Evolutionary conservation across 257 asterid genomes (phyloP).

Genomic region (Fraxinus pennsylvanica): DNA sequence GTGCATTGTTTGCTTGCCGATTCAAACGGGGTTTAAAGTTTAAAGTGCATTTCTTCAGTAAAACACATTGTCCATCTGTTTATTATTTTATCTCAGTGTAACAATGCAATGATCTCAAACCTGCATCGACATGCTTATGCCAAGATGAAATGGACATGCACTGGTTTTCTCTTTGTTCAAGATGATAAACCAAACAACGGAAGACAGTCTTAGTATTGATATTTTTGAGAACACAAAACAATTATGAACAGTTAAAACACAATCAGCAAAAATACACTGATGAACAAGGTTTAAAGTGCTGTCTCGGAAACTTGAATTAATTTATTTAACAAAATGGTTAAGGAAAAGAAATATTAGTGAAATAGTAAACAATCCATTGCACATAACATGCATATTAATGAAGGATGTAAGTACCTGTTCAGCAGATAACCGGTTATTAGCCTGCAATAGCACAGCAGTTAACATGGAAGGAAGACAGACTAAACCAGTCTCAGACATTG

Average conservation of each 20-base stretch:
- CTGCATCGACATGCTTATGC: not conserved
- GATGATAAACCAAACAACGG: not conserved
- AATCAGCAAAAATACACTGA: not conserved
- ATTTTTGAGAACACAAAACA: not conserved
- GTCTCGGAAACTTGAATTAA: not conserved
- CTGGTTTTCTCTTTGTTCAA: not conserved
- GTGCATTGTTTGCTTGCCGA: not conserved
- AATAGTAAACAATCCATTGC: not conserved
- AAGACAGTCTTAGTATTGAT: not conserved
- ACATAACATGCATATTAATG: not conserved
- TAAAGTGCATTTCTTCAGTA: not conserved
- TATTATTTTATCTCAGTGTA: not conserved
- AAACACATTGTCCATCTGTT: not conserved
- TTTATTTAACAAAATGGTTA: not conserved
- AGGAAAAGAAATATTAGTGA: not conserved
- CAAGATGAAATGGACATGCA: not conserved
- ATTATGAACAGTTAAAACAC: not conserved
- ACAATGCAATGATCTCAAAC: not conserved
- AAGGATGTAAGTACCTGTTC: slow-evolving; percentile 64
- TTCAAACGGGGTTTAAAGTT: not conserved
- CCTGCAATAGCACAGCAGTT: slow-evolving; percentile 94
- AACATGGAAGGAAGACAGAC: slow-evolving; percentile 98
- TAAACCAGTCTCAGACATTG: slow-evolving; percentile 91
- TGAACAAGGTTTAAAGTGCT: not conserved
- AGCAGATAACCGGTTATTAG: slow-evolving; percentile 76